These are phyloP conservation scores for Didymella sp. DNA, from an alignment of 2,329 filamentous ascomycete species.

Conservation along the genomic window DNA sequence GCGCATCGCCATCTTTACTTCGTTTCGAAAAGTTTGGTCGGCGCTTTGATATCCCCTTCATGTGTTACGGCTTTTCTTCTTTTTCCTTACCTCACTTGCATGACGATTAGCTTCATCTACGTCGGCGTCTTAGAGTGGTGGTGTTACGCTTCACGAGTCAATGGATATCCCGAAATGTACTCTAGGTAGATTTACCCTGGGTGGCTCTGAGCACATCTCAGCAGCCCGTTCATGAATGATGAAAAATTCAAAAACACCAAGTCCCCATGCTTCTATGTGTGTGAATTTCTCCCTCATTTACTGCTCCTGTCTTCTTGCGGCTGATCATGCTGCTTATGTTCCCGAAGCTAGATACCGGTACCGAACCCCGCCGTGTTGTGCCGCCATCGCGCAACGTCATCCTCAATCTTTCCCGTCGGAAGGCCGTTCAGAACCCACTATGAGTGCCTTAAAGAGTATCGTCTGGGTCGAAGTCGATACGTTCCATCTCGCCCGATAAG, in stretches of 20 bases:
- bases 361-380: constrained; percentile 12
- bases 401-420: constrained; percentile 28
- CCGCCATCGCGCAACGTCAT: constrained; percentile 26
- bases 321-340: not conserved
- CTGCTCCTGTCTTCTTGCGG: not conserved
- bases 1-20: constrained; percentile 32
- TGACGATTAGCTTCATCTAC: constrained; percentile 39
- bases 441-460: constrained; percentile 12
- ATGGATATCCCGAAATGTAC: constrained; percentile 46
- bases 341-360: constrained; percentile 1
- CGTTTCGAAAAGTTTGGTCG: constrained; percentile 48
- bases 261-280: not conserved
- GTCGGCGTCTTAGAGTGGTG: constrained; percentile 47
- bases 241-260: constrained; percentile 35
- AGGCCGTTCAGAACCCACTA: constrained; percentile 15
- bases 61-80: constrained; percentile 48
- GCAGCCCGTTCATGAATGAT: constrained; percentile 41
- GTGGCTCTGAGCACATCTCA: constrained; percentile 32
- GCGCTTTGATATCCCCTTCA: constrained; percentile 51
- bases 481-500: constrained; percentile 9
- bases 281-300: not conserved
- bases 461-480: not conserved
- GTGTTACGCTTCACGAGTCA: constrained; percentile 44
- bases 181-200: constrained; percentile 43
- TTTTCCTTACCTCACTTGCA: constrained; percentile 43